phyloP scores from a whole-genome alignment of 2,329 filamentous ascomycete genomes.

The Colletotrichum kahawae region DNA sequence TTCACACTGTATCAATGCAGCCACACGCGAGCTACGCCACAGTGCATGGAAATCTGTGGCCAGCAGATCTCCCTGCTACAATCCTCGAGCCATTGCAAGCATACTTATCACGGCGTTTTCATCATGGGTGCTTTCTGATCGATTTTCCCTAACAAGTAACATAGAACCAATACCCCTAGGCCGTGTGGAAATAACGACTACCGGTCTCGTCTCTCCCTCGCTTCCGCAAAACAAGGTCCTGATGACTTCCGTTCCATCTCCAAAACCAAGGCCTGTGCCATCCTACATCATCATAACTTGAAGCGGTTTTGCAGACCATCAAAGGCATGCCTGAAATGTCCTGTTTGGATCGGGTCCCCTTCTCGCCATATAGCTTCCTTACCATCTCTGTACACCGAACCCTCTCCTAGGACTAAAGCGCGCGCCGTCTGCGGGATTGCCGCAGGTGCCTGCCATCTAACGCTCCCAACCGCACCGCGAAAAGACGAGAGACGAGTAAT shows the following conservation, averaged over 20 bases:
- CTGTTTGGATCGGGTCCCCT: not conserved
- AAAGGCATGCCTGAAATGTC: not conserved
- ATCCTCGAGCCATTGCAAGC: not conserved
- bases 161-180: conserved; percentile 16
- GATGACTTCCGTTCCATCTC: conserved; percentile 2
- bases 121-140: not conserved
- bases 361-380: not conserved
- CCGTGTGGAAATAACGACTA: conserved; percentile 15
- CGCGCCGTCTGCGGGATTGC: not conserved
- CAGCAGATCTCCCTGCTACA: not conserved
- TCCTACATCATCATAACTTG: conserved; percentile 18
- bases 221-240: conserved; percentile 2
- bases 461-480: conserved; percentile 2
- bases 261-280: not conserved
- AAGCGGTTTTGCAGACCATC: conserved; percentile 1
- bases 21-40: rapidly evolving
- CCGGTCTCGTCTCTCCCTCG: conserved; percentile 6
- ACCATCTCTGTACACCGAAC: conserved; percentile 14
- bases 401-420: not conserved
- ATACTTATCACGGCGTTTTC: not conserved
- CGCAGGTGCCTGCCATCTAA: not conserved
- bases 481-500: conserved; percentile 8
- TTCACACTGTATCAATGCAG: not conserved
- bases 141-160: not conserved
- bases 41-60: not conserved